Conservation (phyloP, 2,329 filamentous ascomycete species). For the Xylariaceae sp. region DNA sequence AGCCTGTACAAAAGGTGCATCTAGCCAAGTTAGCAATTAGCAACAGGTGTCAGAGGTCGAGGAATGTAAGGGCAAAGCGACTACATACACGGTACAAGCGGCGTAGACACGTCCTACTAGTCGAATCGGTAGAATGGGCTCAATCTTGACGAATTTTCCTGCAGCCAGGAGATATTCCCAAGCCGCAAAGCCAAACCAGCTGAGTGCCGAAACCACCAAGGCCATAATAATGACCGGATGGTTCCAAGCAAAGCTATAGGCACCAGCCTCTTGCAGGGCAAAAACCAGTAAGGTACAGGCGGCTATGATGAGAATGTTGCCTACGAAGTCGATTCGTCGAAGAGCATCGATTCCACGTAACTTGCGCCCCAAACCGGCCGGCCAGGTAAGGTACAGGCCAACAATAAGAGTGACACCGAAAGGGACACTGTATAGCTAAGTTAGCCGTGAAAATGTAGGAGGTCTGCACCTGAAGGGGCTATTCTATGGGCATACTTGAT, state of each 20-base stretch:
- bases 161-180: slow-evolving; percentile 47
- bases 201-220: slow-evolving; percentile 42
- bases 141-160: slow-evolving; percentile 34
- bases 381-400: slow-evolving; percentile 44
- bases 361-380: slow-evolving; percentile 34
- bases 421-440: slow-evolving; percentile 39
- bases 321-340: slow-evolving; percentile 47
- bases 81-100: slow-evolving; percentile 44
- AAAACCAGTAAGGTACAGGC: slow-evolving; percentile 52
- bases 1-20: slow-evolving; percentile 52
- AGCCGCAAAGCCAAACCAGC: slow-evolving; percentile 43
- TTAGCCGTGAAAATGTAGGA: slow-evolving; percentile 1
- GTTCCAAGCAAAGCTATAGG: slow-evolving; percentile 46
- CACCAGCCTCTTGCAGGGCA: slow-evolving; percentile 51
- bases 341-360: slow-evolving; percentile 38
- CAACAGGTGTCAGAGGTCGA: not conserved
- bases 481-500: slow-evolving; percentile 46
- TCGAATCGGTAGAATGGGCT: slow-evolving; percentile 51
- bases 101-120: slow-evolving; percentile 45
- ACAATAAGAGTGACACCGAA: slow-evolving; percentile 43
- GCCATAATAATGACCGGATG: slow-evolving; percentile 46
- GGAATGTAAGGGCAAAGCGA: not conserved
- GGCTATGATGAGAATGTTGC: slow-evolving; percentile 44
- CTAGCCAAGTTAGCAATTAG: slow-evolving; percentile 29
- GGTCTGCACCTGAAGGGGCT: not conserved